Evolutionary conservation across 2,329 filamentous ascomycete genomes (phyloP).

Genomic region (Golovinomyces cichoracearum): DNA sequence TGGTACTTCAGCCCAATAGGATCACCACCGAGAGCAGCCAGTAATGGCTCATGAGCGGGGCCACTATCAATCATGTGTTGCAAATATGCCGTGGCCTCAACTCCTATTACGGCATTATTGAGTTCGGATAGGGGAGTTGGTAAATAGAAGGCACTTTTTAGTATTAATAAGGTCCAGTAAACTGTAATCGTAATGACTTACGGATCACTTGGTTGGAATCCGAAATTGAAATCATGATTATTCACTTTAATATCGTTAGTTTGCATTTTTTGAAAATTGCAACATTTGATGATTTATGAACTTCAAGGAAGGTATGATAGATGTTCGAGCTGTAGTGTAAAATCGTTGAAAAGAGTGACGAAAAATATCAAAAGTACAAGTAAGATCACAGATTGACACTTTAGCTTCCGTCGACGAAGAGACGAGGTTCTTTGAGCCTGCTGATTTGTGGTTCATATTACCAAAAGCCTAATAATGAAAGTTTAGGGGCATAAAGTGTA

Average conservation of each 20-base stretch:
- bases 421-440: not conserved
- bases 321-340: not conserved
- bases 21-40: constrained; percentile 69
- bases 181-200: constrained; percentile 1
- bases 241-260: constrained; percentile 2
- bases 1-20: constrained; percentile 52
- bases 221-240: constrained; percentile 1
- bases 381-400: not conserved
- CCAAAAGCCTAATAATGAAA: no score
- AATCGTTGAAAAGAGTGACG: not conserved
- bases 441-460: no score
- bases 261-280: not conserved
- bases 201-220: constrained; percentile 1
- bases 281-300: not conserved
- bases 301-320: not conserved
- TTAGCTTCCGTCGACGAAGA: not conserved
- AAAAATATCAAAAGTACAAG: not conserved
- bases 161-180: not conserved
- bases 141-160: not conserved
- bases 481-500: no score
- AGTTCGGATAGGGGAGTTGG: constrained; percentile 2
- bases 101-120: constrained; percentile 38
- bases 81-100: constrained; percentile 80
- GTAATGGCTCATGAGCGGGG: constrained; percentile 57
- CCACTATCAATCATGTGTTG: constrained; percentile 45